Conservation (phyloP, 345 rosid species). For the Euclidium syriacum region DNA sequence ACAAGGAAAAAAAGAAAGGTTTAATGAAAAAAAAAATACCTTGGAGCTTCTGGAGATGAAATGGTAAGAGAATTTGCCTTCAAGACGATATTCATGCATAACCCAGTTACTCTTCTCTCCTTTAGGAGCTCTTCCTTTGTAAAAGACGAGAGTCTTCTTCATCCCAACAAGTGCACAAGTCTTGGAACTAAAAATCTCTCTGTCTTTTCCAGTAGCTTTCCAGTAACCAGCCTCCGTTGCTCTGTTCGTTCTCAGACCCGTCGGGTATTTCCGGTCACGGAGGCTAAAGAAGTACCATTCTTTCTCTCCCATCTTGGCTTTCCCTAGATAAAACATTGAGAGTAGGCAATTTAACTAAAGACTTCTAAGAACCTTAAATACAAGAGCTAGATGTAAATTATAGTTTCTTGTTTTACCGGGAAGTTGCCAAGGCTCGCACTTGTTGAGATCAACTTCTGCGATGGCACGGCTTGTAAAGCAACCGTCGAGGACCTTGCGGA, state of each 20-base stretch:
- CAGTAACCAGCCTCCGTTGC: slow-evolving; percentile 98
- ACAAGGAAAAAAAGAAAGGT: background rate
- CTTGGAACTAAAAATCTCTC: slow-evolving; percentile 83
- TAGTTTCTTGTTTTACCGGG: slow-evolving; percentile 46
- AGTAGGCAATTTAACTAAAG: too few relatives aligned
- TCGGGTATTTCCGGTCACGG: slow-evolving; percentile 91
- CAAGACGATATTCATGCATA: slow-evolving; percentile 96
- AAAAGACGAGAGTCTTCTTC: slow-evolving; percentile 94
- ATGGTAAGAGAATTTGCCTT: slow-evolving; percentile 88
- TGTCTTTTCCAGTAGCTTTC: slow-evolving; percentile 96
- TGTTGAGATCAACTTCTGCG: slow-evolving; percentile 95
- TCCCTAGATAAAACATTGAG: slow-evolving; percentile 37
- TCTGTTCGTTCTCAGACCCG: slow-evolving; percentile 86
- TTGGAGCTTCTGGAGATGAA: slow-evolving; percentile 75
- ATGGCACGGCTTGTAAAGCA: slow-evolving; percentile 72
- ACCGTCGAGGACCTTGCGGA: slow-evolving; percentile 75
- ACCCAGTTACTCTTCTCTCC: slow-evolving; percentile 97
- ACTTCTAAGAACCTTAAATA: background rate
- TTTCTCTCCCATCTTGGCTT: slow-evolving; percentile 94
- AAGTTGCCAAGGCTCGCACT: slow-evolving; percentile 98
- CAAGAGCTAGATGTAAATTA: background rate
- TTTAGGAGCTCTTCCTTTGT: slow-evolving; percentile 89
- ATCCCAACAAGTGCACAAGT: slow-evolving; percentile 90
- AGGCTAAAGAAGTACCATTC: slow-evolving; percentile 96
- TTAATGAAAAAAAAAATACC: slow-evolving; percentile 32